Conservation (phyloP, 192 early-diverging fungal genomes). For the Diversispora epigaea region DNA sequence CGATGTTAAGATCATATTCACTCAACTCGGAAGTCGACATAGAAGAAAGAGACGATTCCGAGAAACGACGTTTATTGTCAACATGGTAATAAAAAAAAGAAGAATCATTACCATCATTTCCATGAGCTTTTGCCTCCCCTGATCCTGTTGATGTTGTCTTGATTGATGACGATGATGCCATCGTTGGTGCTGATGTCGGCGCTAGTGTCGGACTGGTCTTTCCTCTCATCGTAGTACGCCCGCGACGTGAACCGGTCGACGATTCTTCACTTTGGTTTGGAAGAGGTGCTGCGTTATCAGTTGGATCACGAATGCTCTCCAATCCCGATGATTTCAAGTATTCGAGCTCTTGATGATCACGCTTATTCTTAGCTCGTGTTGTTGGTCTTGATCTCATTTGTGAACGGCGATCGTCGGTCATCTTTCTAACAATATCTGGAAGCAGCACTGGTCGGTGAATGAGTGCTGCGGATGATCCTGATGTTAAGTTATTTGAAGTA, state of each 20-base stretch:
- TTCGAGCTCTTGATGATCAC: constrained; percentile 11
- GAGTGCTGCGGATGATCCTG: background rate
- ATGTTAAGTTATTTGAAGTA: background rate
- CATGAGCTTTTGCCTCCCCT: background rate
- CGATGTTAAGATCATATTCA: constrained; percentile 22
- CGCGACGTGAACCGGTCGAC: background rate
- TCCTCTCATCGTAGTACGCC: background rate
- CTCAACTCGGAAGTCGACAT: constrained; percentile 21
- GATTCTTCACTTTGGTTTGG: background rate
- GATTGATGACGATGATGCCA: background rate
- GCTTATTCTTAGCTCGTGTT: constrained; percentile 26
- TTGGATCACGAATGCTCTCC: background rate
- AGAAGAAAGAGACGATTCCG: constrained; percentile 15
- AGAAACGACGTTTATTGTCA: constrained; percentile 6
- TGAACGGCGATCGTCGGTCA: background rate
- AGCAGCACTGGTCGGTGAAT: constrained; percentile 28
- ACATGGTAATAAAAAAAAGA: background rate
- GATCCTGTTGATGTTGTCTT: background rate
- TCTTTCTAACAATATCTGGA: constrained; percentile 8
- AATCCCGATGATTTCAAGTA: background rate
- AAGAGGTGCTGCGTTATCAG: background rate
- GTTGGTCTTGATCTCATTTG: constrained; percentile 15
- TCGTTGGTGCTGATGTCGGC: too few relatives aligned
- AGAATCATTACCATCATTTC: background rate
- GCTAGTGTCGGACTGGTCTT: background rate